A percentile compares a stretch with the other conserved stretches of the same genome.
phyloP scores from a whole-genome alignment of 73 alveolate species.

The Tetrahymena borealis region DNA sequence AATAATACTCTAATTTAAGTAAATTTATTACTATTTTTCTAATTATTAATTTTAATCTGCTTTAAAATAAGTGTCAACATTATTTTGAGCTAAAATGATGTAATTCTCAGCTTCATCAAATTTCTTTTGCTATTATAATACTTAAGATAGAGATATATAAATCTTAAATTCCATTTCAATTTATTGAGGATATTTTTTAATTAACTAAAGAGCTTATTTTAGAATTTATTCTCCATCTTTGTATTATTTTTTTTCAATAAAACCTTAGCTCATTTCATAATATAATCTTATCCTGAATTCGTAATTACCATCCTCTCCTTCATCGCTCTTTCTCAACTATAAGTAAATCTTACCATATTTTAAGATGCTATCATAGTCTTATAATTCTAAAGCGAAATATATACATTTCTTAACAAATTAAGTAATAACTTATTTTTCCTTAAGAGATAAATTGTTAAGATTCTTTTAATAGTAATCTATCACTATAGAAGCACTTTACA shows the following conservation, averaged over 20 bases:
- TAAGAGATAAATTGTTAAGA: background rate
- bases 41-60: background rate
- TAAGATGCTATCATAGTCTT: background rate
- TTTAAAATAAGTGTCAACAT: background rate
- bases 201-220: background rate
- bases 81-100: too few species aligned
- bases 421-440: background rate
- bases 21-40: background rate
- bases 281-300: background rate
- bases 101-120: too few species aligned
- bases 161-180: background rate
- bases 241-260: background rate
- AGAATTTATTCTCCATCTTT: background rate
- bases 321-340: background rate
- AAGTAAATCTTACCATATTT: background rate
- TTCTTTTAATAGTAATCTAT: background rate
- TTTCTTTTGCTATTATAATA: too few species aligned
- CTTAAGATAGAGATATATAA: background rate
- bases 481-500: background rate
- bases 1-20: background rate
- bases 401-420: background rate
- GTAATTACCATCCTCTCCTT: background rate
- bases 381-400: background rate
- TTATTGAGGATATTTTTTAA: background rate
- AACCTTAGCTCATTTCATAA: background rate